A percentile compares a stretch with the other conserved stretches of the same genome.
Evolutionary conservation across 1,284 basidiomycete species (phyloP).

Genomic region (Meripilus lineatus): DNA sequence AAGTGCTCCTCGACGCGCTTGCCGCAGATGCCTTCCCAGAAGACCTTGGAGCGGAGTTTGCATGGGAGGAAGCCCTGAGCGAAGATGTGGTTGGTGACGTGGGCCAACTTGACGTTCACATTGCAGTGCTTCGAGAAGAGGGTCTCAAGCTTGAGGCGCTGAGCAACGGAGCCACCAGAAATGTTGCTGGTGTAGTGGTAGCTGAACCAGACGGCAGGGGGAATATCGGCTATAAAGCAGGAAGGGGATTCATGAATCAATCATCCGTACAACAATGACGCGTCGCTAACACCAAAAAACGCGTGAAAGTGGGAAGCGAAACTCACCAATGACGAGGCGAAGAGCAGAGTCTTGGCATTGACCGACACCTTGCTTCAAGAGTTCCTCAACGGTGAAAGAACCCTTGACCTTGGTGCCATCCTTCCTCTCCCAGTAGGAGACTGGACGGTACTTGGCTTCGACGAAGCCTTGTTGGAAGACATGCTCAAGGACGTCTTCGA

Average conservation of each 20-base stretch:
- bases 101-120: constrained; percentile 29
- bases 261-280: constrained; percentile 16
- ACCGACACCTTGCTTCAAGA: constrained; percentile 35
- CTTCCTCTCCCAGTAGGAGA: constrained; percentile 39
- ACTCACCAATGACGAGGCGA: constrained; percentile 38
- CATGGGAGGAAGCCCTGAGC: constrained; percentile 32
- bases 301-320: constrained; percentile 4
- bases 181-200: constrained; percentile 34
- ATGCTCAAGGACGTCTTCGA: constrained; percentile 46
- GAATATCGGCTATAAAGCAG: constrained; percentile 31
- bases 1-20: constrained; percentile 32
- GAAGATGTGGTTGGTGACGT: constrained; percentile 44
- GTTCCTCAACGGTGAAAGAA: constrained; percentile 32
- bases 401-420: constrained; percentile 33
- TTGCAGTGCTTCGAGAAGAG: constrained; percentile 20
- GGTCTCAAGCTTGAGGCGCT: constrained; percentile 35
- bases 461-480: constrained; percentile 42
- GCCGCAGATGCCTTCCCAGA: constrained; percentile 36
- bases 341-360: constrained; percentile 37
- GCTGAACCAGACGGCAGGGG: constrained; percentile 37
- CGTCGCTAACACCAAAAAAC: not conserved
- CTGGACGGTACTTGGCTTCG: constrained; percentile 35
- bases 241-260: not conserved
- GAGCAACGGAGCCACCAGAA: constrained; percentile 27
- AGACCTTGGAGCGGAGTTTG: constrained; percentile 31